These are phyloP conservation scores for Trypanosoma melophagium DNA, from an alignment of 208 protist species.

Conservation along the genomic window DNA sequence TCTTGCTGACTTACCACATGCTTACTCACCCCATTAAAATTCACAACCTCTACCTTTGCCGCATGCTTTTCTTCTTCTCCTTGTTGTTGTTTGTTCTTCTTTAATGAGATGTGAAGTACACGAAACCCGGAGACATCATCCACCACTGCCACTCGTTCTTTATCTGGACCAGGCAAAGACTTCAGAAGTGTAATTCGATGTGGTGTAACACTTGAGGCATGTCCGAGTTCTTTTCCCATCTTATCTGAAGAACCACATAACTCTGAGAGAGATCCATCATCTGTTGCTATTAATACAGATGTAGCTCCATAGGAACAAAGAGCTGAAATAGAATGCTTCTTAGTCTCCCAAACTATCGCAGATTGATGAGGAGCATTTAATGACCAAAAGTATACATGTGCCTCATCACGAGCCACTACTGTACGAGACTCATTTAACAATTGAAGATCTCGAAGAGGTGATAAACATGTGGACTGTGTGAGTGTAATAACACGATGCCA, in stretches of 20 bases:
- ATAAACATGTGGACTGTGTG: constrained; percentile 51
- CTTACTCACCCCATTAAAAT: constrained; percentile 23
- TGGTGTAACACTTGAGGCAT: constrained; percentile 1
- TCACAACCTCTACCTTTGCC: constrained; percentile 17
- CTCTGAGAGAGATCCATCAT: constrained; percentile 43
- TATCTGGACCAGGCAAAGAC: constrained; percentile 32
- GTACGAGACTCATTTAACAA: constrained; percentile 34
- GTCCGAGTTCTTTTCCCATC: constrained; percentile 27
- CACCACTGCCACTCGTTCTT: constrained; percentile 49
- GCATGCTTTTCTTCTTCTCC: neutral
- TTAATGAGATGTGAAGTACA: constrained; percentile 41
- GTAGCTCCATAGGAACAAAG: constrained; percentile 46
- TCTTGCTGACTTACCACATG: neutral
- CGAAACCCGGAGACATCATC: constrained; percentile 62
- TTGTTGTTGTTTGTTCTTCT: neutral
- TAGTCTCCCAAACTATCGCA: constrained; percentile 10
- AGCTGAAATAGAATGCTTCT: constrained; percentile 36
- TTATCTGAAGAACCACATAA: constrained; percentile 19
- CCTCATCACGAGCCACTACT: constrained; percentile 42
- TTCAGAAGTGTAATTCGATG: constrained; percentile 41
- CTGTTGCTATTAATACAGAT: constrained; percentile 53
- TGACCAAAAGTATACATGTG: constrained; percentile 65
- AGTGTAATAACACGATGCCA: constrained; percentile 58
- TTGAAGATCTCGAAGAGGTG: constrained; percentile 43
- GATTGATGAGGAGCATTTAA: constrained; percentile 30